phyloP scores from a whole-genome alignment of 2,329 filamentous ascomycete genomes.

The Curvularia sp. region DNA sequence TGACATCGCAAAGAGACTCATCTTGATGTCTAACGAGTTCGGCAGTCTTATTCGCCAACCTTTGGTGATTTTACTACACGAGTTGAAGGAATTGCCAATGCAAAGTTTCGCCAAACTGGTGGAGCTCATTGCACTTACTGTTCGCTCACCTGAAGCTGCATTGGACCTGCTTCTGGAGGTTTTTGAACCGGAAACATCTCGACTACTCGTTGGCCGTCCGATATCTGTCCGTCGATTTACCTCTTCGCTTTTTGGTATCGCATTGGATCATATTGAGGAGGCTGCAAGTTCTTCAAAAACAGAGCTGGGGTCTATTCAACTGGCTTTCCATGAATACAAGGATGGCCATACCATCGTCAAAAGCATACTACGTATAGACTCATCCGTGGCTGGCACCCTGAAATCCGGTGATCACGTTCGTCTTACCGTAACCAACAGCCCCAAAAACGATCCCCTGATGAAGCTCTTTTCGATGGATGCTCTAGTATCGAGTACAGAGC shows the following conservation, averaged over 20 bases:
- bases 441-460: conserved; percentile 40
- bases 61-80: conserved; percentile 33
- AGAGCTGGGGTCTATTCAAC: conserved; percentile 18
- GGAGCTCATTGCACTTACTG: conserved; percentile 43
- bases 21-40: conserved; percentile 35
- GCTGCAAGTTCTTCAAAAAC: conserved; percentile 24
- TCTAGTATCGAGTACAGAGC: conserved; percentile 43
- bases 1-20: conserved; percentile 24
- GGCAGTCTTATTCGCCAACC: conserved; percentile 37
- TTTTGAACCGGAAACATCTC: conserved; percentile 43
- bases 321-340: conserved; percentile 16
- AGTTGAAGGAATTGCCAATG: conserved; percentile 35
- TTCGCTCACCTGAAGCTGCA: conserved; percentile 41
- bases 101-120: conserved; percentile 40
- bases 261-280: conserved; percentile 53
- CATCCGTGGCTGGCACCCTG: conserved; percentile 20
- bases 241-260: conserved; percentile 47
- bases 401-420: conserved; percentile 43
- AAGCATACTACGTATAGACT: conserved; percentile 28
- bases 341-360: conserved; percentile 25
- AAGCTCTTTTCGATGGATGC: conserved; percentile 50
- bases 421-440: conserved; percentile 43
- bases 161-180: conserved; percentile 44
- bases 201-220: conserved; percentile 38
- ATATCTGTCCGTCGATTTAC: conserved; percentile 40